Evolutionary conservation across 2,329 filamentous ascomycete genomes (phyloP), one percentile per base, ranked within the genome.

Genomic region (Pseudogymnoascus sp.): DNA sequence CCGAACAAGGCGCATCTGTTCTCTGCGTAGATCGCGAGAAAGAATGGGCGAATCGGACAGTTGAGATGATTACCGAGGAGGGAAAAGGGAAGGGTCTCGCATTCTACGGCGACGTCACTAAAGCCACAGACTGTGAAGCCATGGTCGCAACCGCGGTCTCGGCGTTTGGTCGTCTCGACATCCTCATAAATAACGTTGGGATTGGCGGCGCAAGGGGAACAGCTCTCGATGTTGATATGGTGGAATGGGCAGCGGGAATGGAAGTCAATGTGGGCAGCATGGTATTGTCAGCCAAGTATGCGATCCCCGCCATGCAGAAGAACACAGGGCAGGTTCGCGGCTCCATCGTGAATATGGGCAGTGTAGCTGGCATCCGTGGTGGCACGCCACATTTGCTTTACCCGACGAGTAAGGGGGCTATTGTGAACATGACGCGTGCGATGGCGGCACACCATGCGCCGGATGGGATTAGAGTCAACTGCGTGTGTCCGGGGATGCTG

Each of bases 161-260:
- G 2, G 66, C 70, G 1, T 87, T 81, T 64, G 83, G 83, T 0
- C 74, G 81, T 1, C 65, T 88, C 1, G 84, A 88, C 66, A 84
- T 88, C 41, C 73, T 88, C 0, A 74, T 88, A 36, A 88, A 88
- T 67, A 84, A 83, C 61, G 86, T 88, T 1, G 86, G 86, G 0
- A 74, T 87, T 18, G 76, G 77, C 3, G 86, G 86, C 0, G 79
- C 84, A 0, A 61, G 72, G 1, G 86, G 86, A 0, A 86, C 81
- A 1, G 84, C 85, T 0, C 75, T 83, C 1, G 80, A 84, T 0
- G 80, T 87, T 0, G 82, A 87, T 66, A 80, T 86, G 75, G 77
- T 70, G 0, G 74, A 77, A 9, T 89, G 83, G 83, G 75, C 79
- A 0, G 76, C 76, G 58, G 78, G 79, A 0, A 76, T 88, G 60